Evolutionary conservation across 345 rosid species (phyloP).

Genomic region (Euphorbia lathyris): DNA sequence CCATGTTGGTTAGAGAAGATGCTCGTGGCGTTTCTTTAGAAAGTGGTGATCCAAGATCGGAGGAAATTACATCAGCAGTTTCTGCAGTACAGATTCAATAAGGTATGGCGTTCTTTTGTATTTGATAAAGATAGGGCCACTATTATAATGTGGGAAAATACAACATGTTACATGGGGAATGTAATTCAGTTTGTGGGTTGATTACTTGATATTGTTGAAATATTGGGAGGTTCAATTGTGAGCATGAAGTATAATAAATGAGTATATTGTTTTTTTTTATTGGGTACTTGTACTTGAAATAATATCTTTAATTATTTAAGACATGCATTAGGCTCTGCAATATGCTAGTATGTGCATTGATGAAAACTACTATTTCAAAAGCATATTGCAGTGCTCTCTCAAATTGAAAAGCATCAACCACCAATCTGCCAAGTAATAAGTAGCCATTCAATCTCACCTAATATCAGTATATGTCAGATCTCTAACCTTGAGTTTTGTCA

Average conservation of each 20-base stretch:
- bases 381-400: too few species aligned
- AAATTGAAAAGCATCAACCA: too few species aligned
- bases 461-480: too few species aligned
- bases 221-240: neutral
- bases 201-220: neutral
- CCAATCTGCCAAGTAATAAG: too few species aligned
- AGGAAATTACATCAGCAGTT: constrained; percentile 53
- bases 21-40: constrained; percentile 80
- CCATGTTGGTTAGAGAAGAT: constrained; percentile 88
- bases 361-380: too few species aligned
- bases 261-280: neutral
- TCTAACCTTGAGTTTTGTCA: too few species aligned
- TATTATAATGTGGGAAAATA: neutral
- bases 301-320: neutral
- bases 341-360: too few species aligned
- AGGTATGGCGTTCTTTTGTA: constrained; percentile 13
- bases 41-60: constrained; percentile 68
- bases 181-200: neutral
- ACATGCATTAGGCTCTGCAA: too few species aligned
- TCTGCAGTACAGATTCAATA: constrained; percentile 52
- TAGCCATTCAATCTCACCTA: too few species aligned
- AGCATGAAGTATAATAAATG: neutral
- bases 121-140: neutral
- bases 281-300: neutral
- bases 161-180: neutral